Evolutionary conservation across 257 asterid species (phyloP).

Genomic region (Thymus quinquecostatus): DNA sequence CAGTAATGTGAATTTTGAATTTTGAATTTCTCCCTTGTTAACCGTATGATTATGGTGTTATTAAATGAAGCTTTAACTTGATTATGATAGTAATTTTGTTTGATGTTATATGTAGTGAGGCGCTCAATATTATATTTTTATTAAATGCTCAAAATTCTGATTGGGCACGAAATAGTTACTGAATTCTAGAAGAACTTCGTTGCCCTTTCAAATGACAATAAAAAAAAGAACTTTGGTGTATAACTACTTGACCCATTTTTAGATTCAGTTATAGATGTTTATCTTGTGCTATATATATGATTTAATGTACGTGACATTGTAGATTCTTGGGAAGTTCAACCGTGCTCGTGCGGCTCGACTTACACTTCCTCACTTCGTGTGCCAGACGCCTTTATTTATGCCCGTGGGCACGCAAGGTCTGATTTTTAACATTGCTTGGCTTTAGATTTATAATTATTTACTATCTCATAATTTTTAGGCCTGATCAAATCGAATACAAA

Average conservation of each 20-base stretch:
- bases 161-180: no score
- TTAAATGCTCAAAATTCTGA: neutral
- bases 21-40: conserved; percentile 16
- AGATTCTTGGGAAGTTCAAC: conserved; percentile 95
- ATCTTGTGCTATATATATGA: neutral
- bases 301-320: neutral
- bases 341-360: conserved; percentile 95
- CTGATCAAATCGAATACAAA: neutral
- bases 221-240: neutral
- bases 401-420: conserved; percentile 99
- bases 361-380: conserved; percentile 83
- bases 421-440: conserved; percentile 23
- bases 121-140: no score
- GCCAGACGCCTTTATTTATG: conserved; percentile 93
- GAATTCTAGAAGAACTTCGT: neutral
- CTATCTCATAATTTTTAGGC: neutral
- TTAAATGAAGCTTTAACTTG: neutral
- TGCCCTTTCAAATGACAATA: no score
- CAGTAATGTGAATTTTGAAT: conserved; percentile 19
- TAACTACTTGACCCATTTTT: neutral
- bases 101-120: neutral
- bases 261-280: conserved; percentile 2
- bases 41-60: neutral
- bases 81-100: neutral
- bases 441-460: neutral